Base-by-base conservation (phyloP, 2,329 filamentous ascomycete species). In the Lasiodiplodia gonubiensis region DNA sequence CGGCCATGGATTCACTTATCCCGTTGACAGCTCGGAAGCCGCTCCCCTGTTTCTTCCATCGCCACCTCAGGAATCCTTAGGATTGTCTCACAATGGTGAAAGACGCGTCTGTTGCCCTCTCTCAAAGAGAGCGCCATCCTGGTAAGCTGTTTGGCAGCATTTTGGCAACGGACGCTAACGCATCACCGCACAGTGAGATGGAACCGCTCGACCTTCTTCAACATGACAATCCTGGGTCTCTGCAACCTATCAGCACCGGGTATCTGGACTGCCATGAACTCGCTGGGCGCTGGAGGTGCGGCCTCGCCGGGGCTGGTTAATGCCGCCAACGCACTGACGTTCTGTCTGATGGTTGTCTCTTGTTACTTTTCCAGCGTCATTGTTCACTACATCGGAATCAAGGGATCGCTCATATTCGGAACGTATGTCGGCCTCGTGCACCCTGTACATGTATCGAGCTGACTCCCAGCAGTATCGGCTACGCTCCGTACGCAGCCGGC, bases 241-340 rank as follows among this genome's bases (percentile, higher is more conserved):
- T 79, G 79, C 30, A 79, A 78, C 2, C 83, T 84, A 70, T 81
- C 80, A 0, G 80, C 82, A 39, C 81, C 81, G 0, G 82, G 82
- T 1, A 82, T 84, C 21, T 84, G 82, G 81, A 83, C 80, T 68
- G 82, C 82, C 2, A 72, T 84, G 23, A 75, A 65, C 74, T 77
- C 57, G 71, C 23, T 59, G 10, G 61, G 61, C 35, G 61, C 48
- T 4, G 61, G 61, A 11, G 48, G 61, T 23, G 48, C 23, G 3
- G 61, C 48, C 23, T 54, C 48, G 5, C 61, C 61, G 3, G 23
- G 30, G n/a, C 27, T 54, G 4, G 61, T 54, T 33, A 64, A 64
- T n/a, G 48, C 61, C 3, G 48, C 61, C 61, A 64, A 64, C 27
- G 61, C 48, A 10, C 12, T 64, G 27, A 64, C 61, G 1, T 64